Conservation (phyloP, 129 eudicot genomes). For the Deinandra increscens region DNA sequence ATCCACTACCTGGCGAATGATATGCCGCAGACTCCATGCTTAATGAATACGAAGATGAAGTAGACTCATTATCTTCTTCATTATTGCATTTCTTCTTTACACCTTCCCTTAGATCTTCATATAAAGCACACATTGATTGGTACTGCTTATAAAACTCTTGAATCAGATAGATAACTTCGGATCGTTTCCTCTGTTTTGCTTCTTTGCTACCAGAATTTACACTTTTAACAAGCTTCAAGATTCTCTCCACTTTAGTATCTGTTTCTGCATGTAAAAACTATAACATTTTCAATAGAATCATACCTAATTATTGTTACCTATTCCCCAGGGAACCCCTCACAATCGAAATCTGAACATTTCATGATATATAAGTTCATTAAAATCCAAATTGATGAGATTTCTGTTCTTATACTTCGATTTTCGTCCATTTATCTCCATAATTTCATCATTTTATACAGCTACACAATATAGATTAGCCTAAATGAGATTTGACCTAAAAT, state of each 20-base stretch:
- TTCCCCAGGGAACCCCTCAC: slow-evolving; percentile 18
- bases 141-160: slow-evolving; percentile 63
- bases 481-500: background rate
- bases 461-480: background rate
- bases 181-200: slow-evolving; percentile 39
- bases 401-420: background rate
- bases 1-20: slow-evolving; percentile 41
- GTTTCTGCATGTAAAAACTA: slow-evolving; percentile 53
- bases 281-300: slow-evolving; percentile 25
- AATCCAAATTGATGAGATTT: background rate
- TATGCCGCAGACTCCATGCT: slow-evolving; percentile 45
- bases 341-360: slow-evolving; percentile 27
- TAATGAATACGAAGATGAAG: slow-evolving; percentile 31
- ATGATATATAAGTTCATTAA: slow-evolving; percentile 5
- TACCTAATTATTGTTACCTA: slow-evolving; percentile 45
- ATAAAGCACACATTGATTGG: slow-evolving; percentile 48
- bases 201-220: slow-evolving; percentile 52
- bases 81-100: slow-evolving; percentile 31
- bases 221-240: slow-evolving; percentile 53
- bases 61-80: slow-evolving; percentile 36
- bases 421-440: too few species aligned
- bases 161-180: slow-evolving; percentile 48
- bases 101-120: slow-evolving; percentile 49
- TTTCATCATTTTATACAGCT: background rate
- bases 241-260: slow-evolving; percentile 49